These are phyloP conservation scores for Aegilops bicornis DNA, from an alignment of 176 grass and related monocot genomes.

Conservation along the genomic window DNA sequence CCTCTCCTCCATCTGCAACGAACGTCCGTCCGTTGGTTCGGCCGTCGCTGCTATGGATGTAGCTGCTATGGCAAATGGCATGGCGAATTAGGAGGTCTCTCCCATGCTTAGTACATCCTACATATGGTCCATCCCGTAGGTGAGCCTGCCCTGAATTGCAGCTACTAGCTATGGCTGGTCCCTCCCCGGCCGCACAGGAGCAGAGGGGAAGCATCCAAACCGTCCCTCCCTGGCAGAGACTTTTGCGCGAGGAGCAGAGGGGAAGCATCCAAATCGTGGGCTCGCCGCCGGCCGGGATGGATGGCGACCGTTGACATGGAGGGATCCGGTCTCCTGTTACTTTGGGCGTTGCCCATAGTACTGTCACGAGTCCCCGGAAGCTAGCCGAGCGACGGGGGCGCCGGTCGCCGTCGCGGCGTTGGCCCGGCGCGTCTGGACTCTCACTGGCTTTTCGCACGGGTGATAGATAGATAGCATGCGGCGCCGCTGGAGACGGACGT, in stretches of 20 bases:
- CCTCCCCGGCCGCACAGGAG: neutral
- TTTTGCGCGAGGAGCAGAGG: neutral
- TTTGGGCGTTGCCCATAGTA: neutral
- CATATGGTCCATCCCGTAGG: neutral
- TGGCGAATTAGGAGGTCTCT: neutral
- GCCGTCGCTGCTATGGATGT: neutral
- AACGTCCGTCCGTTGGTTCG: neutral
- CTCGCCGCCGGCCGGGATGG: neutral
- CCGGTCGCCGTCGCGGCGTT: constrained; percentile 23
- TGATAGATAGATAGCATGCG: neutral
- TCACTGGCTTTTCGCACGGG: neutral
- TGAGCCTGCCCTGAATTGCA: neutral
- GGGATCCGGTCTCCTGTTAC: neutral
- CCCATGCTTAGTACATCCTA: neutral
- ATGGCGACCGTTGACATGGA: constrained; percentile 3
- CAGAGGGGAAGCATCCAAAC: neutral
- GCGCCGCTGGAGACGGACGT: neutral
- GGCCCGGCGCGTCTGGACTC: neutral
- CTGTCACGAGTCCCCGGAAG: neutral
- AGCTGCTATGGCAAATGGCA: neutral
- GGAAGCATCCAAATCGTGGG: neutral
- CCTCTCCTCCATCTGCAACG: neutral
- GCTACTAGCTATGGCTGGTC: neutral
- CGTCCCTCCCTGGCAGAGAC: neutral
- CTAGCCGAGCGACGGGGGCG: neutral